Evolutionary conservation across 257 asterid genomes (phyloP).

Genomic region (Solanum tarijense): DNA sequence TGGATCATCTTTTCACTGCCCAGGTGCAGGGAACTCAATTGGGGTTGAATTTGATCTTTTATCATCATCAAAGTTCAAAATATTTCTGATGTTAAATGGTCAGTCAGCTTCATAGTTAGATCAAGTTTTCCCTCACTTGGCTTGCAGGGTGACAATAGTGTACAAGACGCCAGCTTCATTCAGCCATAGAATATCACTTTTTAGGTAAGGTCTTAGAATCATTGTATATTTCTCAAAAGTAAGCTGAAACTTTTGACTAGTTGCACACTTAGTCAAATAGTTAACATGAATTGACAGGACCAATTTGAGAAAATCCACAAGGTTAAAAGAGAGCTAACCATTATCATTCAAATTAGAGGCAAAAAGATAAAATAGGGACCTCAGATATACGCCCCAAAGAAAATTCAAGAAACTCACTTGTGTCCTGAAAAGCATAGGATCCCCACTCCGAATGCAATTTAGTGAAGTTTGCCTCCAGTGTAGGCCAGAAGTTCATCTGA

Average conservation of each 20-base stretch:
- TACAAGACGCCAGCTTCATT: background rate
- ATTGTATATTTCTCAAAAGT: background rate
- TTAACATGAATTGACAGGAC: background rate
- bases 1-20: background rate
- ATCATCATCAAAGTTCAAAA: background rate
- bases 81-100: background rate
- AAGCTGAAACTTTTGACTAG: background rate
- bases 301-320: background rate
- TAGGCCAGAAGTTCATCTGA: constrained; percentile 76
- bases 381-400: background rate
- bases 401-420: constrained; percentile 41
- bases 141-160: background rate
- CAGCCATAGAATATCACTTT: background rate
- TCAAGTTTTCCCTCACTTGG: background rate
- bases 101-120: background rate
- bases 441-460: constrained; percentile 55
- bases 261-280: background rate
- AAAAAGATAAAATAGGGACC: background rate
- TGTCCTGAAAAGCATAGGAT: constrained; percentile 25
- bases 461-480: constrained; percentile 29
- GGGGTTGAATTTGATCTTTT: background rate
- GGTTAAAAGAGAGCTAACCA: background rate
- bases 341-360: background rate
- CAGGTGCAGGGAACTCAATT: background rate
- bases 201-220: background rate